These are phyloP conservation scores for Emmonsiellopsis sp. DNA, from an alignment of 2,329 filamentous ascomycete species.

Conservation along the genomic window DNA sequence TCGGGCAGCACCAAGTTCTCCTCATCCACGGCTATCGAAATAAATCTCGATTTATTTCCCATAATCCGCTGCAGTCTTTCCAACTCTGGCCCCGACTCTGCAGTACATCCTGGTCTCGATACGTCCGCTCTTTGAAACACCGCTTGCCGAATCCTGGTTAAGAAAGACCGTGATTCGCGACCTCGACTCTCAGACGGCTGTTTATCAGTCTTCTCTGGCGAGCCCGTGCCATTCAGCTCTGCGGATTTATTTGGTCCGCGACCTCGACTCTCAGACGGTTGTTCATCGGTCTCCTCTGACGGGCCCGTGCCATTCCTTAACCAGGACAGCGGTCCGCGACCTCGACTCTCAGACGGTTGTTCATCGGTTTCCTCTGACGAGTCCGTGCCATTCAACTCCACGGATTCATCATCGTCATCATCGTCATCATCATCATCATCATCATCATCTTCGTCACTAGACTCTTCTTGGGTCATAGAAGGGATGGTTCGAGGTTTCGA, in stretches of 20 bases:
- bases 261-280: no score
- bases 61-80: slow-evolving; percentile 2
- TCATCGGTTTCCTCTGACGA: no score
- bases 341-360: background rate
- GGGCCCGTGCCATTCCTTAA: no score
- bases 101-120: slow-evolving; percentile 9
- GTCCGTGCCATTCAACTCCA: background rate
- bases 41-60: slow-evolving; percentile 4
- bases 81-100: slow-evolving; percentile 5
- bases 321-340: background rate
- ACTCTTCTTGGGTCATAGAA: no score
- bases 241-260: background rate
- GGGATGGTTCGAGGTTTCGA: no score
- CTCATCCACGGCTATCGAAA: no score
- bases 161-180: background rate
- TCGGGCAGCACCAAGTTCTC: slow-evolving; percentile 7
- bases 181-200: background rate
- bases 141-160: slow-evolving; percentile 8
- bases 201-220: no score
- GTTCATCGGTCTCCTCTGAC: background rate
- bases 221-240: background rate
- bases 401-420: background rate
- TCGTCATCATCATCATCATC: background rate
- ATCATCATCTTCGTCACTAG: background rate
- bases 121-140: slow-evolving; percentile 10